phyloP scores from a whole-genome alignment of 1,139 yeast genomes.

The Arxiozyma bovina region DNA sequence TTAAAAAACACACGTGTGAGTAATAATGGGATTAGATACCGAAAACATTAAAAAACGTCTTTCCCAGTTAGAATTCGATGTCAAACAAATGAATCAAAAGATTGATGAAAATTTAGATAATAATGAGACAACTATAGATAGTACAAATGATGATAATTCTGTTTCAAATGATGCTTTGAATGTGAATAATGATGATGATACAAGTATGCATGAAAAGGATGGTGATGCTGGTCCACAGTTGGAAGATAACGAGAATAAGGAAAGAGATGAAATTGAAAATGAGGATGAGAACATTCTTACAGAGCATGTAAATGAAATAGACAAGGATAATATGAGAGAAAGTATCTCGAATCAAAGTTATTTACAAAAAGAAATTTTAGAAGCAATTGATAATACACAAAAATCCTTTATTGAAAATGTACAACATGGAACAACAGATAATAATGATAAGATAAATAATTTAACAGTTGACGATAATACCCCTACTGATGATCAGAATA shows the following conservation, averaged over 20 bases:
- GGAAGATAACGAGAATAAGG: neutral
- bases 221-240: neutral
- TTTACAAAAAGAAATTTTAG: neutral
- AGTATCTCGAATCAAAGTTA: neutral
- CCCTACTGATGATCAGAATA: neutral
- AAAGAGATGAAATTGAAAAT: neutral
- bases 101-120: constrained; percentile 26
- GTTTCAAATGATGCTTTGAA: neutral
- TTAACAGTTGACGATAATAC: neutral
- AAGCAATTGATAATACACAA: neutral
- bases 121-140: neutral
- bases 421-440: neutral
- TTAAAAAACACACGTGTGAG: neutral
- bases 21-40: constrained; percentile 17
- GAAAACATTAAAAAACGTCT: constrained; percentile 27
- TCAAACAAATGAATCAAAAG: constrained; percentile 29
- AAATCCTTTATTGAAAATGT: neutral
- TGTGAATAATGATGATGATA: neutral
- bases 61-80: constrained; percentile 30
- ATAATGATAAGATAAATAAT: neutral
- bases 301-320: too few species aligned
- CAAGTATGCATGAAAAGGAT: neutral
- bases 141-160: neutral
- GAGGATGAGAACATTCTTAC: neutral
- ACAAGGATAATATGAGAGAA: neutral